These are phyloP conservation scores for Penicillium angulare DNA, from an alignment of 495 filamentous ascomycete species.

Conservation along the genomic window DNA sequence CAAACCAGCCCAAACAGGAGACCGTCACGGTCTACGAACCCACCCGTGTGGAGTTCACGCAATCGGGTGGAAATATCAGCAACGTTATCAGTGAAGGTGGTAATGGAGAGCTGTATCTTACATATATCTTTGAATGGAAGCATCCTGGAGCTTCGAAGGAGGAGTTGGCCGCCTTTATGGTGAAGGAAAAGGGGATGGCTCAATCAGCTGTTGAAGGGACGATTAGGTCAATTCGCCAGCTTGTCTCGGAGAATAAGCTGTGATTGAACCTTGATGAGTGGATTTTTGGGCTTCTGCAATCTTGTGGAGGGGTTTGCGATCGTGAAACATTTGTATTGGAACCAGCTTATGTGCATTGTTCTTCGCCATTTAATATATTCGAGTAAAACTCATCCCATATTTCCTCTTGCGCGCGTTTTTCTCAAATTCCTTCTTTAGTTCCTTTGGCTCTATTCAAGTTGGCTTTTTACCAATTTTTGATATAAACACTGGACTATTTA, in stretches of 20 bases:
- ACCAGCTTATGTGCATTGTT: too few relatives aligned
- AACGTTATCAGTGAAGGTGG: slow-evolving; percentile 52
- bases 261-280: not conserved
- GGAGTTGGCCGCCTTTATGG: slow-evolving; percentile 24
- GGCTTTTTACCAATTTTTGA: too few relatives aligned
- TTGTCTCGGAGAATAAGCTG: slow-evolving; percentile 22
- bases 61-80: slow-evolving; percentile 36
- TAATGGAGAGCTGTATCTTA: slow-evolving; percentile 46
- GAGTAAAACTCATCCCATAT: too few relatives aligned
- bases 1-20: slow-evolving; percentile 20
- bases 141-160: slow-evolving; percentile 35
- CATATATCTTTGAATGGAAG: slow-evolving; percentile 55
- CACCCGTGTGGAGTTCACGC: slow-evolving; percentile 34
- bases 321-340: too few relatives aligned
- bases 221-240: slow-evolving; percentile 30
- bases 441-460: too few relatives aligned
- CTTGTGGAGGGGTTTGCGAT: too few relatives aligned
- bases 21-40: slow-evolving; percentile 24
- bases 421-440: too few relatives aligned
- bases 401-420: too few relatives aligned
- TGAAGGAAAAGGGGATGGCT: slow-evolving; percentile 31
- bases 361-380: too few relatives aligned
- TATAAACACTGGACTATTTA: too few relatives aligned
- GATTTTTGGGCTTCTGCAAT: too few relatives aligned
- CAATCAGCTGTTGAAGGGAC: slow-evolving; percentile 36